A percentile compares a stretch with the other conserved stretches of the same genome.
These are phyloP conservation scores for Candida tetrigidarum DNA, from an alignment of 1,139 yeast species.

Conservation along the genomic window DNA sequence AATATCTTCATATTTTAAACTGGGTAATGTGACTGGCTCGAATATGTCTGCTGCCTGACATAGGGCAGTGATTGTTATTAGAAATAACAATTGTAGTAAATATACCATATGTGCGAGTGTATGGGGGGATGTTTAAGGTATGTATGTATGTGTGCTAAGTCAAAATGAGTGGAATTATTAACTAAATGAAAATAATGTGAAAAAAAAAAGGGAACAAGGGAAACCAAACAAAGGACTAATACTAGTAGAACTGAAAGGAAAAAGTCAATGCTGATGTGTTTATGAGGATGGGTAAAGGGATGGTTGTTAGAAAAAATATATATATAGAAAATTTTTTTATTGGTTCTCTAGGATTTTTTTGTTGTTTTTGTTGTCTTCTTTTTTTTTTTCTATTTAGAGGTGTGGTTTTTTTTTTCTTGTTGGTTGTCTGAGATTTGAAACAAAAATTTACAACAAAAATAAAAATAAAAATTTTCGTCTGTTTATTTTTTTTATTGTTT, in stretches of 20 bases:
- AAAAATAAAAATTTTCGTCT: too few species aligned
- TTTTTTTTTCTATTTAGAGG: not conserved
- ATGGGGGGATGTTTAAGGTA: not conserved
- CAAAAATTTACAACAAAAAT: too few species aligned
- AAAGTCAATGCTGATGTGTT: too few species aligned
- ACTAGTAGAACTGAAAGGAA: too few species aligned
- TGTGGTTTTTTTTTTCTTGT: not conserved
- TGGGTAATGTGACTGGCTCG: constrained; percentile 29
- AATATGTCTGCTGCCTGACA: constrained; percentile 13
- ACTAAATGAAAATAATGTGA: not conserved
- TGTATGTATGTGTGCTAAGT: not conserved
- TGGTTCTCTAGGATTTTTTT: not conserved
- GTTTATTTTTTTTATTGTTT: not conserved
- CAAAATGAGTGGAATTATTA: not conserved
- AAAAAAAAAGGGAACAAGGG: not conserved
- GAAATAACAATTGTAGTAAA: constrained; percentile 1
- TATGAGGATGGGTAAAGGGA: not conserved
- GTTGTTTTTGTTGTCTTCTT: not conserved
- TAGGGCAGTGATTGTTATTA: constrained; percentile 1
- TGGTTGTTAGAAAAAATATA: not conserved
- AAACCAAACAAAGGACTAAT: not conserved
- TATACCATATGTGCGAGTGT: not conserved
- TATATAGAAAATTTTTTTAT: not conserved
- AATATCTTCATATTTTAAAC: constrained; percentile 31
- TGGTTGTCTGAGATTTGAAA: not conserved